Conservation (phyloP, 805 yeast species). For the Clavispora phyllophila region DNA sequence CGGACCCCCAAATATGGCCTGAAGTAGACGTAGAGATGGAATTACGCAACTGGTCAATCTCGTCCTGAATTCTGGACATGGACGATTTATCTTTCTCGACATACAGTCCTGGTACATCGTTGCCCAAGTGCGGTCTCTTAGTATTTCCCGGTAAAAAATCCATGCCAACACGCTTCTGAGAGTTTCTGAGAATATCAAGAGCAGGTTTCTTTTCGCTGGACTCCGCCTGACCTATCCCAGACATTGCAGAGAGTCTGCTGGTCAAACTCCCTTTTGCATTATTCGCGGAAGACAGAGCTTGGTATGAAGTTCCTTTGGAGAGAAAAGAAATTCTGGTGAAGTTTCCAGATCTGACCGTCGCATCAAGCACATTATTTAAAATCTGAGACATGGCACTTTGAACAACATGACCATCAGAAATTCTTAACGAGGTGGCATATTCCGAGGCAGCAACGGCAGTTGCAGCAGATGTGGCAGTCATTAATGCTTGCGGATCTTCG, state of each 20-base stretch:
- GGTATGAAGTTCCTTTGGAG: conserved; percentile 3
- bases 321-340: conserved; percentile 10
- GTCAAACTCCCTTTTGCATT: background rate
- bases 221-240: background rate
- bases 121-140: background rate
- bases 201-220: background rate
- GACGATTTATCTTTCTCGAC: conserved; percentile 1
- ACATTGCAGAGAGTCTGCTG: background rate
- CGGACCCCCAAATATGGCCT: conserved; percentile 2
- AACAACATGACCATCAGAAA: conserved; percentile 5
- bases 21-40: conserved; percentile 2
- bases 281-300: background rate
- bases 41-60: conserved; percentile 1
- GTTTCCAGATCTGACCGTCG: conserved; percentile 8
- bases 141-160: conserved; percentile 2
- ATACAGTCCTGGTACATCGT: background rate
- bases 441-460: conserved; percentile 13
- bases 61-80: conserved; percentile 1
- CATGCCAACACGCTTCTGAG: conserved; percentile 3
- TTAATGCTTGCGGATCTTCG: conserved; percentile 28
- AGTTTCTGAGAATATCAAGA: conserved; percentile 1
- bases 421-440: conserved; percentile 2
- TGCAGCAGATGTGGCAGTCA: conserved; percentile 22
- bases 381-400: conserved; percentile 8
- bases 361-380: conserved; percentile 8